Base-by-base conservation (phyloP, 768 basidiomycete species). In the Boletales sp. region DNA sequence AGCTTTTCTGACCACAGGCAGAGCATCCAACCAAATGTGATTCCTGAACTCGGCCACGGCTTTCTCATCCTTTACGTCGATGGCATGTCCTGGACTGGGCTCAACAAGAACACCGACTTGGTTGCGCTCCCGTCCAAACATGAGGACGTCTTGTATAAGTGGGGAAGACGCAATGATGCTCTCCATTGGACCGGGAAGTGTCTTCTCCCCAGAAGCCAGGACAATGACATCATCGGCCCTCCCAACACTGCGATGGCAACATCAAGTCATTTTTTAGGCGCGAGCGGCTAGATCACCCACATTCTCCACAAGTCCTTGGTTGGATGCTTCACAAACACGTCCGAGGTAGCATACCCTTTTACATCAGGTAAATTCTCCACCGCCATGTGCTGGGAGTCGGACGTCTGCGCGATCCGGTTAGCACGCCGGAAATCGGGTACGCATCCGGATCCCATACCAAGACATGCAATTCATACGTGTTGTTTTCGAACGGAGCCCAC, bases 271-370 rank as follows among this genome's bases (percentile, higher is more conserved):
- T 3, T 24, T 40, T 21, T 13, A 11, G 8, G 8, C 9, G 8
- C 15, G 8, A 30, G 15, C 24, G n/a, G 15, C 40, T 6, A 13
- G 27, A 13, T 6, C 8, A 19, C 55, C 41, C 41, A 76, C 75
- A 77, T 68, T 54, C 67, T 75, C 73, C 75, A 80, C 29, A 73
- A 6, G 2, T 67, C 51, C 37, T 69, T 72, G 2, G 71, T 70
- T 0, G 79, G 77, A 54, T 80, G 79, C 18, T 60, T 67, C 10
- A 69, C 50, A 52, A 73, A 75, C 4, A 80, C 43, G 62, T 77
- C 78, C 0, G 70, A 69, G 1, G 73, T 77, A 0, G 71, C 73
- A 45, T 74, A 59, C 2, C 47, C 50, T 35, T 73, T 51, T 6
- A 55, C 48, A 5, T 73, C 75, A 4, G 67, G 55, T 6, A 72